Evolutionary conservation across 176 grass and related monocot genomes (phyloP), one percentile per base, ranked within the genome.

Genomic region (Aegilops sharonensis): DNA sequence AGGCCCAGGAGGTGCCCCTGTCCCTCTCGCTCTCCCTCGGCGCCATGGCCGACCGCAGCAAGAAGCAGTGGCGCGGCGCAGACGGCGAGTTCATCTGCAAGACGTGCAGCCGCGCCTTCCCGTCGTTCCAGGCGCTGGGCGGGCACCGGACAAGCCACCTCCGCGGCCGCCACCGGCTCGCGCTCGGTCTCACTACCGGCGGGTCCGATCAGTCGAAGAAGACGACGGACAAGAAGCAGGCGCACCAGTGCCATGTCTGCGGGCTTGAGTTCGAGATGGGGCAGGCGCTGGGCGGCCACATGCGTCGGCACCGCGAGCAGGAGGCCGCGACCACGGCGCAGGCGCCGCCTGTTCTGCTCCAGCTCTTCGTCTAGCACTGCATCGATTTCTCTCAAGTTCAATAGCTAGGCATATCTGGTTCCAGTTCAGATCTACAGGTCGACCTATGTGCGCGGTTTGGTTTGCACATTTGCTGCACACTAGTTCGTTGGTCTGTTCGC

Each of bases 261-360:
- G 90, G 90, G 0, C 45, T 76, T 0, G 88, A 60, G 17, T 95
- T 95, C 85, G 66, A 84, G 50, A 87, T 86, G 70, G 92, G 87
- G 0, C 92, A 94, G 78, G 92, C 92, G 30, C 80, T 94, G 32
- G 90, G 92, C 1, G 92, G 92, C 2, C 92, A 94, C 92, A 94
- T 94, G 92, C 60, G 92, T 0, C 83, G 89, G 0, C 93, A 94
- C 82, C 78, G 84, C 60, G 87, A 86, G 14, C 69, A 66, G 71
- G 66, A 61, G 3, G 61, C 42, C 40, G 82, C 72, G 14, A 32
- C 65, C 35, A 5, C 5, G 5, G 42, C 52, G 3, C 87, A 79
- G 30, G 87, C 88, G 50, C 88, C 83, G 63, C 84, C 84, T n/a
- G 79, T 90, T 39, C 84, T 90, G 30, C 88, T 90, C 40, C 64